Evolutionary conservation across 495 filamentous ascomycete genomes (phyloP).

Genomic region (Pyrenula aspistea): DNA sequence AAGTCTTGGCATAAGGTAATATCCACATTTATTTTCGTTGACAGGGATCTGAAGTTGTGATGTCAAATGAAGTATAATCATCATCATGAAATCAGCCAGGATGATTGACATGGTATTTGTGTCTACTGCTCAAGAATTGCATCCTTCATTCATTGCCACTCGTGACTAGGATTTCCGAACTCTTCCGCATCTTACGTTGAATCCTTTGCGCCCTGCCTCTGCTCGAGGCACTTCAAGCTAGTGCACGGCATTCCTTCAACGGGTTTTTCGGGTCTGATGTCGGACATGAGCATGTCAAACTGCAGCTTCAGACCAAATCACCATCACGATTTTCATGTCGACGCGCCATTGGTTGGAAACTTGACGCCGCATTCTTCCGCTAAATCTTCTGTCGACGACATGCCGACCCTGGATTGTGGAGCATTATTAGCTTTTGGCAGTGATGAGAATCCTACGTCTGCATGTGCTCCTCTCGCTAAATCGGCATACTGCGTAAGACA

Average conservation of each 20-base stretch:
- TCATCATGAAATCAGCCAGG: too few relatives aligned
- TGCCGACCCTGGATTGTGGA: background rate
- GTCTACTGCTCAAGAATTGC: background rate
- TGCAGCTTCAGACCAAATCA: background rate
- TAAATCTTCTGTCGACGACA: background rate
- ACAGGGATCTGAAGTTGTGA: background rate
- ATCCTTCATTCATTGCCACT: background rate
- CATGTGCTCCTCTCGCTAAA: background rate
- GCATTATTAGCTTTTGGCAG: background rate
- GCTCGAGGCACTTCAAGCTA: too few relatives aligned
- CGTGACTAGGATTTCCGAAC: too few relatives aligned
- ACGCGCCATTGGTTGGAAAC: background rate
- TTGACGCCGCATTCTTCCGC: background rate
- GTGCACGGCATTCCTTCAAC: too few relatives aligned
- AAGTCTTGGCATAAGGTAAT: background rate
- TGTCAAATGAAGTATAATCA: background rate
- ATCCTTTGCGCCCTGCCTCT: too few relatives aligned
- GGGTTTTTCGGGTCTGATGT: background rate
- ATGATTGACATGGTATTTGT: background rate
- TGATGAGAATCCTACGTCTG: background rate
- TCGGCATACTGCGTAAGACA: background rate
- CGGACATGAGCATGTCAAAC: background rate
- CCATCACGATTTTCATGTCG: background rate
- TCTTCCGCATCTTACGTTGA: too few relatives aligned
- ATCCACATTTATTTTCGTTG: background rate